phyloP scores from a whole-genome alignment of 352 stramenopile genomes.

The Pythium folliculosum region DNA sequence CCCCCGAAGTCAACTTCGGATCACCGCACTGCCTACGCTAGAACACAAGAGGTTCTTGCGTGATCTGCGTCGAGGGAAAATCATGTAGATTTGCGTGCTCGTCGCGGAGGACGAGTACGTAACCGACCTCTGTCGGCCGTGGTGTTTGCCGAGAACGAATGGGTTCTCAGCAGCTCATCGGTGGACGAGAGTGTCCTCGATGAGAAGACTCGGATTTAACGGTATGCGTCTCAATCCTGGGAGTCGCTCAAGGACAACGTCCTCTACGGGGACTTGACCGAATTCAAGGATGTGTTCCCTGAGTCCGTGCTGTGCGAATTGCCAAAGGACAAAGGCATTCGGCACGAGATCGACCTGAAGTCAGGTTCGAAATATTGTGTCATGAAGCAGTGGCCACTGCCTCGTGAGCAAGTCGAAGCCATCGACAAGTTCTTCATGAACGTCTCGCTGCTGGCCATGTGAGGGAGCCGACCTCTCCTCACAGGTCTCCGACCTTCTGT shows the following conservation, averaged over 20 bases:
- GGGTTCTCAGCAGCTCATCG: slow-evolving; percentile 10
- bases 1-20: slow-evolving; percentile 16
- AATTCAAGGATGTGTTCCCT: slow-evolving; percentile 15
- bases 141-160: slow-evolving; percentile 14
- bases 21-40: slow-evolving; percentile 15
- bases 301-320: slow-evolving; percentile 15
- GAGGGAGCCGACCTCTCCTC: slow-evolving; percentile 28
- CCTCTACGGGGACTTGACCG: slow-evolving; percentile 5
- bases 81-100: slow-evolving; percentile 14
- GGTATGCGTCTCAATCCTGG: slow-evolving; percentile 9
- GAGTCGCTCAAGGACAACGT: slow-evolving; percentile 11
- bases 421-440: slow-evolving; percentile 31
- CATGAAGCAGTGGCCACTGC: too few species aligned
- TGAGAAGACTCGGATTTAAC: slow-evolving; percentile 15
- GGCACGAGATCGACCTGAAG: slow-evolving; percentile 30
- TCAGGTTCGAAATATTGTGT: too few species aligned
- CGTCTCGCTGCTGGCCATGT: too few species aligned
- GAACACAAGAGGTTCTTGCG: slow-evolving; percentile 12
- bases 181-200: slow-evolving; percentile 10
- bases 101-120: slow-evolving; percentile 8
- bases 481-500: slow-evolving; percentile 32
- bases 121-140: slow-evolving; percentile 12
- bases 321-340: slow-evolving; percentile 10
- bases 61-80: slow-evolving; percentile 8
- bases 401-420: too few species aligned